A percentile compares a stretch with the other conserved stretches of the same genome.
phyloP scores from a whole-genome alignment of 306 rosid genomes.

The Cicer chorassanicum region DNA sequence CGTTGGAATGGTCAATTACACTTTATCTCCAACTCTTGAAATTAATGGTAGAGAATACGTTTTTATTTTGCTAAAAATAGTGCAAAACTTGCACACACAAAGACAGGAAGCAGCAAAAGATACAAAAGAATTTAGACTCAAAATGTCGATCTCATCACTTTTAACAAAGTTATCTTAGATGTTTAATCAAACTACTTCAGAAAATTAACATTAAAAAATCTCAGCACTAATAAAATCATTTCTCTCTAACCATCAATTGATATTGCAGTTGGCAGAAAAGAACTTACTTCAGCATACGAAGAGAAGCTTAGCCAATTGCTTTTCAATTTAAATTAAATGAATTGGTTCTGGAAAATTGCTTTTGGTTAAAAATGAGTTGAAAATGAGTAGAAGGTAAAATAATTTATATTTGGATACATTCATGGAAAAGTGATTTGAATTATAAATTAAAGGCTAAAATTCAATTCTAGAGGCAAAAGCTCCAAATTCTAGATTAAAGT shows the following conservation, averaged over 20 bases:
- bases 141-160: not conserved
- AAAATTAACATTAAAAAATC: slow-evolving; percentile 5
- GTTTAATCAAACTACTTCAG: not conserved
- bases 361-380: too few species aligned
- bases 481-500: too few species aligned
- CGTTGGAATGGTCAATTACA: not conserved
- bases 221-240: not conserved
- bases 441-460: too few species aligned
- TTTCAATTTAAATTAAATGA: not conserved
- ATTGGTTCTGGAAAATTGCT: too few species aligned
- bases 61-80: too few species aligned
- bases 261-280: not conserved
- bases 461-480: too few species aligned
- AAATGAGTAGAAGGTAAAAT: too few species aligned
- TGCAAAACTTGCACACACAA: not conserved
- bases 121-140: not conserved
- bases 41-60: not conserved
- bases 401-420: too few species aligned
- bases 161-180: not conserved
- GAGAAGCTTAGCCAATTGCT: not conserved
- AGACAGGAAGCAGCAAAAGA: not conserved
- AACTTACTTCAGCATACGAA: not conserved
- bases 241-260: not conserved
- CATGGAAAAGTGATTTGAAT: too few species aligned
- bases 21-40: not conserved